Evolutionary conservation across 345 rosid genomes (phyloP).

Genomic region (Eucalyptus globulus): DNA sequence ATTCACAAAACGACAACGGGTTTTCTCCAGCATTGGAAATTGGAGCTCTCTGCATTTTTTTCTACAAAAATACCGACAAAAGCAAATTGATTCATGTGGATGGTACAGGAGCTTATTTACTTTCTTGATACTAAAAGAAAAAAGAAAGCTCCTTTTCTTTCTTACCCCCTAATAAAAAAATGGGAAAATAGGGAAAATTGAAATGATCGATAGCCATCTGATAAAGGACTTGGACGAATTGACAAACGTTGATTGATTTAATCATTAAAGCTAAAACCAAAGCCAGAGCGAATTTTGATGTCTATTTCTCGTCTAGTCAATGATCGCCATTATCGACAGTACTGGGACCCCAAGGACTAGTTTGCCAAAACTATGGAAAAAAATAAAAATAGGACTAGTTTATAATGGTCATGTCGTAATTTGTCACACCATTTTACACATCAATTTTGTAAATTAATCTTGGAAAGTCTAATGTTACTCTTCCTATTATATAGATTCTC

Average conservation of each 20-base stretch:
- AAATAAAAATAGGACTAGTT: fast-evolving
- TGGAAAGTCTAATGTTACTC: background rate
- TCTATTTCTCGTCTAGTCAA: background rate
- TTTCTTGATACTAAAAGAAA: background rate
- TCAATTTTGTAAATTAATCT: background rate
- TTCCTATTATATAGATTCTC: background rate
- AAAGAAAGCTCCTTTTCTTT: background rate
- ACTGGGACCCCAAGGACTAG: background rate
- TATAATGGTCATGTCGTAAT: background rate
- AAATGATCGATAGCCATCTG: background rate
- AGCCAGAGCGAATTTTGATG: background rate
- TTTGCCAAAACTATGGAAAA: background rate
- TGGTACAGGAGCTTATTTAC: background rate
- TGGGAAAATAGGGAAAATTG: background rate
- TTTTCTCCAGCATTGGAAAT: background rate
- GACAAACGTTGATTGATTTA: background rate
- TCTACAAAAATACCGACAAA: background rate
- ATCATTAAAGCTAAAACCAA: background rate
- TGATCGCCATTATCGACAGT: background rate
- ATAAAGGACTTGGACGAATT: background rate
- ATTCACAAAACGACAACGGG: background rate
- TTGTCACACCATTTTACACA: background rate
- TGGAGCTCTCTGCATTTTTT: background rate
- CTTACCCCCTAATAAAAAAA: background rate
- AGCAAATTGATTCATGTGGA: background rate